Evolutionary conservation across 2,329 filamentous ascomycete genomes (phyloP), one percentile per base, ranked within the genome.

Genomic region (Aspergillus transmontanensis): DNA sequence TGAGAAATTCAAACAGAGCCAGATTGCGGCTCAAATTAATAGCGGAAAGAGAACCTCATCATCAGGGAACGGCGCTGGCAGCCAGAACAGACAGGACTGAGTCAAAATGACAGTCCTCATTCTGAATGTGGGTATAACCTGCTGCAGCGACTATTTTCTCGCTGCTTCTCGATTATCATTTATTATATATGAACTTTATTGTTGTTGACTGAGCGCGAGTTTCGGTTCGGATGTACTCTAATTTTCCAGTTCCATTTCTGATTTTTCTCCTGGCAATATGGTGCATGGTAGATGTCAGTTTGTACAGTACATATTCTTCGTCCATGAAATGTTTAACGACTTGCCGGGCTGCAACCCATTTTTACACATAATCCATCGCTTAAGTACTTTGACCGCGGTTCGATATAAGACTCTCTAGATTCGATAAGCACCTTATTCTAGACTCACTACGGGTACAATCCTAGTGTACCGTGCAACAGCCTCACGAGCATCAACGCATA

Each of bases 11-110:
- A 79, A 77, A 58, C 75, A 81, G 63, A 80, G 76, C 19, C 81
- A 83, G 61, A 78, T 83, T 57, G 81, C 80, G 4, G 80, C 81
- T 16, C 79, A 81, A 63, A 78, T 81, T 32, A 81, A 82, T 66
- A 78, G 76, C 48, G 78, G 78, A 14, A 67, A 74, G 48, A 68
- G 72, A 34, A 67, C 64, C 19, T 58, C 66, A 39, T 64, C 69
- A 50, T 51, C 63, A 36, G 53, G 62, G 32, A 58, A 64, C 48
- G 56, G 55, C 32, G 51, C 39, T 53, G 61, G 32, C 36, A 63
- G 46, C 46, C 57, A 63, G 19, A 32, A 30, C 36, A 63, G 46
- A 41, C 55, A 61, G 21, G 48, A 26, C 36, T 50, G 36, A 32
- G 23, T 30, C 28, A 36, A 36, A 61, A 23, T 41, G 43, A 34